Percentiles rank a stretch among this genome's conserved stretches.
phyloP scores from a whole-genome alignment of 2,329 filamentous ascomycete species.

The Penicillium hordei region DNA sequence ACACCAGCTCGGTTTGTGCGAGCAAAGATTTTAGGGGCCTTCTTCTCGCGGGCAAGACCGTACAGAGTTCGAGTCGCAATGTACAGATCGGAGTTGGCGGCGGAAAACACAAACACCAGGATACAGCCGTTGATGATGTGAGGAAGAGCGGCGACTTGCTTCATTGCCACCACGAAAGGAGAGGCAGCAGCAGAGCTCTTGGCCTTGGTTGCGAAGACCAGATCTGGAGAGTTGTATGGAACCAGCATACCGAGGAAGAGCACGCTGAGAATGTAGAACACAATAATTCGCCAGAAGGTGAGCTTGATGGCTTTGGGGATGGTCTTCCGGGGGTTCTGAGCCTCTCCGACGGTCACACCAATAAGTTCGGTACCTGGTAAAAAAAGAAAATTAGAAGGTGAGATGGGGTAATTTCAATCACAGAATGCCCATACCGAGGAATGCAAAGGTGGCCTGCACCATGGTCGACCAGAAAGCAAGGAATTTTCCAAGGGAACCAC shows the following conservation, averaged over 20 bases:
- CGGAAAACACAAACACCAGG: constrained; percentile 71
- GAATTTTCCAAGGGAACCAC: constrained; percentile 8
- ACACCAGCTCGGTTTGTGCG: constrained; percentile 68
- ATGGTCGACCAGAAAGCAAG: constrained; percentile 5
- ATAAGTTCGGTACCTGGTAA: constrained; percentile 64
- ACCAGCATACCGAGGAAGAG: constrained; percentile 68
- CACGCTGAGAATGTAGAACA: constrained; percentile 71
- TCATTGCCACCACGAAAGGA: constrained; percentile 72
- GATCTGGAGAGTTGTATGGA: constrained; percentile 58
- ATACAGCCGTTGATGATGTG: constrained; percentile 70
- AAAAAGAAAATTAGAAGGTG: constrained; percentile 50
- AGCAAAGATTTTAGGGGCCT: constrained; percentile 68
- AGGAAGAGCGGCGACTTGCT: constrained; percentile 56
- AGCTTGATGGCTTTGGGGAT: constrained; percentile 73
- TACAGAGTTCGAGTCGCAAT: constrained; percentile 71
- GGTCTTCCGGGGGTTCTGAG: constrained; percentile 64
- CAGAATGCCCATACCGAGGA: constrained; percentile 59
- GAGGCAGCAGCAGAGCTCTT: constrained; percentile 55
- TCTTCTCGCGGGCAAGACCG: constrained; percentile 66
- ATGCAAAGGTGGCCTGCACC: constrained; percentile 57
- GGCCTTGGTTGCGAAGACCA: constrained; percentile 46
- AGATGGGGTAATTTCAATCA: constrained; percentile 40
- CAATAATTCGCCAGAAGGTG: constrained; percentile 70
- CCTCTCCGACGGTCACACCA: constrained; percentile 60
- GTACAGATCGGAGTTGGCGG: constrained; percentile 73